These are phyloP conservation scores for Yamadazyma insecticola DNA, from an alignment of 805 yeast species.

Conservation along the genomic window DNA sequence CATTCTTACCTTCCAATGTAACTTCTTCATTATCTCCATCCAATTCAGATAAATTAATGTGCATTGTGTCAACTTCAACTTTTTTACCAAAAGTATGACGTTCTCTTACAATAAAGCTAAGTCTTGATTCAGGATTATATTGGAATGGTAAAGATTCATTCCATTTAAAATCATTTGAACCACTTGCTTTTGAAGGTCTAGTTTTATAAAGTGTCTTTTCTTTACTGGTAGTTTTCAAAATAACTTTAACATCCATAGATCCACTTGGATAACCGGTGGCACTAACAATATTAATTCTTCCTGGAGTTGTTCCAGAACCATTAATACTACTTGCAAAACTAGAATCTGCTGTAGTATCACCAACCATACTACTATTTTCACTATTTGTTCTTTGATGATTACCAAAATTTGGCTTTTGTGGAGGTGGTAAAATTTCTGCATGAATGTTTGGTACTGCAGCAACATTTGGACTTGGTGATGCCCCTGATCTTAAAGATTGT, in stretches of 20 bases:
- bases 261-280: conserved; percentile 39
- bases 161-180: conserved; percentile 46
- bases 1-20: conserved; percentile 29
- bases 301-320: conserved; percentile 42
- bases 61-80: conserved; percentile 56
- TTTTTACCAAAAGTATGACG: conserved; percentile 74
- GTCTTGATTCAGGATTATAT: conserved; percentile 55
- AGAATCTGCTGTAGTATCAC: conserved; percentile 9
- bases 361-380: conserved; percentile 22
- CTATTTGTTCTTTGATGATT: conserved; percentile 20
- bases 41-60: conserved; percentile 48
- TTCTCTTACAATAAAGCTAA: conserved; percentile 58
- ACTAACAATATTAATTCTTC: conserved; percentile 48
- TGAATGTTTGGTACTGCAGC: conserved; percentile 29
- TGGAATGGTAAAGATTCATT: conserved; percentile 65
- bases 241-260: conserved; percentile 48
- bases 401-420: conserved; percentile 28
- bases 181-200: conserved; percentile 44
- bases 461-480: conserved; percentile 5
- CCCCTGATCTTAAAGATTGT: conserved; percentile 34
- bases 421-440: conserved; percentile 32
- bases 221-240: conserved; percentile 41
- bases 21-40: conserved; percentile 42
- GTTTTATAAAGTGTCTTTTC: conserved; percentile 64
- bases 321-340: conserved; percentile 33